Evolutionary conservation across 169 alveolate species (phyloP).

Genomic region (Plasmodium relictum): DNA sequence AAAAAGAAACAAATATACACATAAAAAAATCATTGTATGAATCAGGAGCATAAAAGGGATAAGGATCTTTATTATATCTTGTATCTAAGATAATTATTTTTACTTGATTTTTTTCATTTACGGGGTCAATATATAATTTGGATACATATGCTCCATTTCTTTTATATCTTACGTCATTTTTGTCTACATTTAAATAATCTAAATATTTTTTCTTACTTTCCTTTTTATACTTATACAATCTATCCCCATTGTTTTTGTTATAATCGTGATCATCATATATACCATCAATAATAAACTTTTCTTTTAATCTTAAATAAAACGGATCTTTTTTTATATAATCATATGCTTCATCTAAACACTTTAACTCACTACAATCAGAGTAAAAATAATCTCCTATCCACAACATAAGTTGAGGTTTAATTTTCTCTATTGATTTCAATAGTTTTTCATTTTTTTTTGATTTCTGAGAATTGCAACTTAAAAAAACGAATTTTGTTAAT

Average conservation of each 20-base stretch:
- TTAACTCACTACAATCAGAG: slow-evolving; percentile 80
- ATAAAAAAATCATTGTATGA: slow-evolving; percentile 56
- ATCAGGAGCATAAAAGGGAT: slow-evolving; percentile 80
- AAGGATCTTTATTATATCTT: slow-evolving; percentile 86
- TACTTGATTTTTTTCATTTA: slow-evolving; percentile 83
- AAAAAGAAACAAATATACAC: slow-evolving; percentile 25
- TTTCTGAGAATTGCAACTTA: slow-evolving; percentile 61
- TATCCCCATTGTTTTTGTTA: slow-evolving; percentile 88
- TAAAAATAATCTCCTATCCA: slow-evolving; percentile 89
- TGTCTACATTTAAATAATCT: slow-evolving; percentile 86
- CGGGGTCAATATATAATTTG: slow-evolving; percentile 83
- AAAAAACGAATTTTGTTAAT: slow-evolving; percentile 27
- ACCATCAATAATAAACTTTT: slow-evolving; percentile 83
- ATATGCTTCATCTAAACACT: slow-evolving; percentile 80
- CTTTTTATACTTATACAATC: slow-evolving; percentile 78
- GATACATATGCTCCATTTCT: slow-evolving; percentile 89
- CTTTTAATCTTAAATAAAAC: slow-evolving; percentile 72
- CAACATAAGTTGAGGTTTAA: slow-evolving; percentile 86
- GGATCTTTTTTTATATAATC: slow-evolving; percentile 68
- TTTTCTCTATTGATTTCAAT: slow-evolving; percentile 43
- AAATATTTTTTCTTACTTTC: slow-evolving; percentile 79
- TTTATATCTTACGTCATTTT: slow-evolving; percentile 86
- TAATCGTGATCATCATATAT: slow-evolving; percentile 91
- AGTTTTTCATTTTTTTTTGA: slow-evolving; percentile 24
- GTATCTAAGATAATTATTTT: slow-evolving; percentile 87